A percentile compares a stretch with the other conserved stretches of the same genome.
Conservation (phyloP, 2,329 filamentous ascomycete species). For the Exophiala aquamarina region DNA sequence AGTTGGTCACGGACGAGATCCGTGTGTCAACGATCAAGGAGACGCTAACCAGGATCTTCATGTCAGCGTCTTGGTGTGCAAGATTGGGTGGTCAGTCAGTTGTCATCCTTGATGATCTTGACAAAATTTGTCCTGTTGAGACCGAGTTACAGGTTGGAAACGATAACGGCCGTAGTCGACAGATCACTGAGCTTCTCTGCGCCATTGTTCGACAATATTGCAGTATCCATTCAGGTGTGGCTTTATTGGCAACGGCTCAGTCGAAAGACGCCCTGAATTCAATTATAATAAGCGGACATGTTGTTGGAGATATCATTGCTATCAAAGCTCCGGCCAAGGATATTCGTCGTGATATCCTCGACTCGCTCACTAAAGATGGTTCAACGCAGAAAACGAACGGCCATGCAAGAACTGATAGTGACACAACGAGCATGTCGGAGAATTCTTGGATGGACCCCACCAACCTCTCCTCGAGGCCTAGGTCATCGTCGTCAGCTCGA, state of each 20-base stretch:
- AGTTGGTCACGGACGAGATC: conserved; percentile 86
- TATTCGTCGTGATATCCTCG: conserved; percentile 76
- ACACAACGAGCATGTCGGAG: conserved; percentile 38
- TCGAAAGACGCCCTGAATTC: conserved; percentile 91
- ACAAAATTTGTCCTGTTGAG: conserved; percentile 88
- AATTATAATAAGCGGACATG: conserved; percentile 84
- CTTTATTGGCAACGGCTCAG: conserved; percentile 86
- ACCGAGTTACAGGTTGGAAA: conserved; percentile 92
- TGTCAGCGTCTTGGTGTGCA: conserved; percentile 87
- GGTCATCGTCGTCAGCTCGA: conserved; percentile 39
- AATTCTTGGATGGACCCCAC: conserved; percentile 77
- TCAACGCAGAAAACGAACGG: conserved; percentile 40
- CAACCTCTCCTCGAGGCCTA: conserved; percentile 54
- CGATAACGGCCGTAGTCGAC: conserved; percentile 87
- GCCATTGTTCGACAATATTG: conserved; percentile 83
- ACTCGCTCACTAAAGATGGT: conserved; percentile 64
- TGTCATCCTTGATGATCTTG: conserved; percentile 88
- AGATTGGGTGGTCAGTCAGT: conserved; percentile 79
- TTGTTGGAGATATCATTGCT: conserved; percentile 86
- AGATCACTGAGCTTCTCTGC: conserved; percentile 86
- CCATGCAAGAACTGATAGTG: conserved; percentile 36
- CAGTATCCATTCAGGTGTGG: conserved; percentile 73
- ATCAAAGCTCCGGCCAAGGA: conserved; percentile 93
- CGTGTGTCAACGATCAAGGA: conserved; percentile 89
- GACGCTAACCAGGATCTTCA: conserved; percentile 78